Conservation (phyloP, 768 basidiomycete species). For the Amyloporia xantha region DNA sequence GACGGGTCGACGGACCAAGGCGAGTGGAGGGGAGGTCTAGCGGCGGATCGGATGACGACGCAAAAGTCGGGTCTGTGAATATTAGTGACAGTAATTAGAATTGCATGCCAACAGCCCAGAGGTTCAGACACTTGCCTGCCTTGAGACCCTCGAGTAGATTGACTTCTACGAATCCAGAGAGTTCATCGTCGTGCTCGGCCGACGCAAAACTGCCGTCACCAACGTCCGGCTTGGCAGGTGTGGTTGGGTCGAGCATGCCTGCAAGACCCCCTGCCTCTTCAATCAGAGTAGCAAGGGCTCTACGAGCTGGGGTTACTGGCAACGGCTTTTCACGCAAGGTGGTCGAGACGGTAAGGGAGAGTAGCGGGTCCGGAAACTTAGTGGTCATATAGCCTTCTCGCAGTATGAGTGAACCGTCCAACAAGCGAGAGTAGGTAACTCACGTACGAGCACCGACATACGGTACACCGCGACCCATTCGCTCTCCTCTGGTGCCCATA, state of each 20-base stretch:
- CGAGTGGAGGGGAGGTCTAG: conserved; percentile 63
- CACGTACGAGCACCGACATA: conserved; percentile 73
- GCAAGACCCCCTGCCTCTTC: conserved; percentile 24
- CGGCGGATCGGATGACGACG: conserved; percentile 16
- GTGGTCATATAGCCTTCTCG: conserved; percentile 45
- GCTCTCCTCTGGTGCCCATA: conserved; percentile 55
- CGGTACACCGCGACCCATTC: conserved; percentile 79
- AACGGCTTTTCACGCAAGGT: conserved; percentile 81
- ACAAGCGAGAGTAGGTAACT: conserved; percentile 6
- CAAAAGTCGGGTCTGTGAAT: conserved; percentile 42
- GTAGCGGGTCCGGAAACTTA: conserved; percentile 61
- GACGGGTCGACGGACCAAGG: conserved; percentile 61
- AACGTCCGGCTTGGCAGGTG: conserved; percentile 25
- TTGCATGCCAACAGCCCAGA: not conserved
- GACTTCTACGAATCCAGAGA: conserved; percentile 55
- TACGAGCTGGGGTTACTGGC: conserved; percentile 33
- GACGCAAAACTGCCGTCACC: conserved; percentile 13
- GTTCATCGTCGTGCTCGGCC: conserved; percentile 31
- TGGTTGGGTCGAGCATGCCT: conserved; percentile 16
- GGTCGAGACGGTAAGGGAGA: conserved; percentile 80
- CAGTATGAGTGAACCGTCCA: conserved; percentile 18
- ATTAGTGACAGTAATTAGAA: conserved; percentile 6
- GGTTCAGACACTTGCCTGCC: conserved; percentile 45
- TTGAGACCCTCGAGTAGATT: conserved; percentile 62
- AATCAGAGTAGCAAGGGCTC: conserved; percentile 28